Base-by-base conservation (phyloP, 768 basidiomycete genomes). In the Roridomyces roridus region DNA sequence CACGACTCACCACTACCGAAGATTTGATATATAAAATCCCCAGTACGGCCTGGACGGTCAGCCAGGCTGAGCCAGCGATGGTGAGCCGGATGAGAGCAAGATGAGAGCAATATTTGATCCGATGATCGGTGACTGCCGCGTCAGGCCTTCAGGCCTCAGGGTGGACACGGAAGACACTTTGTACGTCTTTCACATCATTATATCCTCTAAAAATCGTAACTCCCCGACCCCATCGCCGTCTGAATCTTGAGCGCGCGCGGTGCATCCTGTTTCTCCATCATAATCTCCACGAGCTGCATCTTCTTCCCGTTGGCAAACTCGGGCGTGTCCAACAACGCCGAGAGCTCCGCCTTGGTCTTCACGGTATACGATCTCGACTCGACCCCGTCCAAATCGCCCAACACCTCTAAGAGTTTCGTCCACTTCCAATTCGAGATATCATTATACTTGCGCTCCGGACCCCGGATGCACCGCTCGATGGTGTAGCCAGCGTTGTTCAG, bases 401-500 rank as follows among this genome's bases (percentile, higher is more conserved):
- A 73, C 20, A 81, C 79, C 24, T 76, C 77, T 18, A 91, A 74
- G 37, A 92, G 75, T 48, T 76, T 76, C 6, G 85, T 80, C 84
- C 85, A 91, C 64, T 85, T 81, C 90, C 94, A 97, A 64, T 88
- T 74, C 25, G 80, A 76, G 62, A 98, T 88, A 67, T 97, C 88
- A 69, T 96, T 96, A 72, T 96, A 95, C 68, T 86, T 83, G 82
- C 54, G 29, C n/a, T 52, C 50, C 11, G 29, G 20, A 0, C 59
- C 55, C 11, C 42, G 59, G 24, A 55, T 60, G 49, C 50, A 83
- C n/a, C 91, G 83, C 74, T 98, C 96, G 54, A 98, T 94, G 20
- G 90, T 89, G 74, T 96, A 96, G 0, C 92, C 89, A 15, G 75
- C 78, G 67, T 92, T 92, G 71, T 92, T 92, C 40, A 93, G 71